Base-by-base conservation (phyloP, 2,329 filamentous ascomycete genomes). In the Fusarium sp. region DNA sequence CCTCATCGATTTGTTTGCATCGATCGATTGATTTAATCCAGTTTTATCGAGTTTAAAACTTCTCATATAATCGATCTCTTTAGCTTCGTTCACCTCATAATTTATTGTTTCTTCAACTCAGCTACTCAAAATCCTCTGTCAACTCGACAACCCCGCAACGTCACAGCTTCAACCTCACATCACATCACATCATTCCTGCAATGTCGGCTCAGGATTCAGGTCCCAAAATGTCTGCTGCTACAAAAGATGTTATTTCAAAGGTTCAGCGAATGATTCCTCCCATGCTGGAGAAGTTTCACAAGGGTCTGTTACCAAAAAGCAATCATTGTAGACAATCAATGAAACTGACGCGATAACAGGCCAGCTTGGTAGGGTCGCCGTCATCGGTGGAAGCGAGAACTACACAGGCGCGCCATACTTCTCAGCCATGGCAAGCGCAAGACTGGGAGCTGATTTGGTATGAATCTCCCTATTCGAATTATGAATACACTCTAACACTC, bases 381-480 rank as follows among this genome's bases (percentile, higher is more conserved):
- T 99, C 62, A 96, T 99, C 71, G 96, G 96, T 54, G 96, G 96
- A 43, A 97, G 94, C 77, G 91, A 95, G 79, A 95, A 98, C 81
- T 99, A 98, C 80, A 98, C 96, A 3, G 96, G 96, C 40, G 96
- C 96, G 62, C 96, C 96, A 15, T 99, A 97, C 83, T 99, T 99
- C 82, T 98, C 95, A 22, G 94, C 95, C 70, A 98, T 98, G 90
- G 96, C 96, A 15, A 97, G 94, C 71, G 96, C 96, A 48, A 90
- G 92, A 76, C 83, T 98, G 62, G 96, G 95, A 7, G 94, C 91
- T 76, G 94, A 97, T 77, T 93, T 97, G 93, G 94, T 95, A 85
- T 6, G 29, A 24, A 20, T 18, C 15, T 32, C 12, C 43, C 18
- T 27, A 22, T 10, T 43, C 22, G 18, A 32, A 24, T 44, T 20